Percentiles rank a stretch among this genome's conserved stretches.
Conservation (phyloP, 805 yeast species). For the Lipomyces yamanashiensis region DNA sequence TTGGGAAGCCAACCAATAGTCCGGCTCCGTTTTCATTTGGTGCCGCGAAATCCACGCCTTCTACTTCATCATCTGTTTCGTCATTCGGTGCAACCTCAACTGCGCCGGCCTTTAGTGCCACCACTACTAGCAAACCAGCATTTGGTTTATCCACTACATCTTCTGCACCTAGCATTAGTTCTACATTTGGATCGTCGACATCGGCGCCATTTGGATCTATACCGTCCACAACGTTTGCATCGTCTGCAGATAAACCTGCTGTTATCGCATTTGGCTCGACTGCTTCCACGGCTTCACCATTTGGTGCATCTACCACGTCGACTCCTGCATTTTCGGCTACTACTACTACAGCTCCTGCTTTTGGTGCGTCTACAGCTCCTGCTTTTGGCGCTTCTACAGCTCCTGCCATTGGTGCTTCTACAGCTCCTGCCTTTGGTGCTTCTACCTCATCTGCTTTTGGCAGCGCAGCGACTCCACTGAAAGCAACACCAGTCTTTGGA, state of each 20-base stretch:
- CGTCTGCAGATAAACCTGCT: neutral
- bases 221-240: no score
- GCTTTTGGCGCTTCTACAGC: neutral
- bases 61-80: neutral
- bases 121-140: neutral
- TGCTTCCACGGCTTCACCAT: constrained; percentile 2
- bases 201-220: constrained; percentile 2
- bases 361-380: neutral
- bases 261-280: constrained; percentile 6
- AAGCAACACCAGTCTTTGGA: neutral
- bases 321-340: constrained; percentile 1
- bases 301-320: neutral
- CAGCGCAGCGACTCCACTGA: neutral
- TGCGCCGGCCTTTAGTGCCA: constrained; percentile 8
- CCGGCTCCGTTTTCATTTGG: constrained; percentile 19
- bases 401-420: neutral
- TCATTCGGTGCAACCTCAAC: constrained; percentile 14
- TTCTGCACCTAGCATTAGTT: constrained; percentile 1
- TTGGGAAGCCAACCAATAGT: constrained; percentile 5
- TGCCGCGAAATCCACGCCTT: neutral
- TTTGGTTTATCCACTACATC: constrained; percentile 1
- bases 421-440: constrained; percentile 1
- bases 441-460: neutral
- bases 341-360: neutral
- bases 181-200: constrained; percentile 2